Conservation (phyloP, 129 eudicot species). For the Helichrysum umbraculigerum region DNA sequence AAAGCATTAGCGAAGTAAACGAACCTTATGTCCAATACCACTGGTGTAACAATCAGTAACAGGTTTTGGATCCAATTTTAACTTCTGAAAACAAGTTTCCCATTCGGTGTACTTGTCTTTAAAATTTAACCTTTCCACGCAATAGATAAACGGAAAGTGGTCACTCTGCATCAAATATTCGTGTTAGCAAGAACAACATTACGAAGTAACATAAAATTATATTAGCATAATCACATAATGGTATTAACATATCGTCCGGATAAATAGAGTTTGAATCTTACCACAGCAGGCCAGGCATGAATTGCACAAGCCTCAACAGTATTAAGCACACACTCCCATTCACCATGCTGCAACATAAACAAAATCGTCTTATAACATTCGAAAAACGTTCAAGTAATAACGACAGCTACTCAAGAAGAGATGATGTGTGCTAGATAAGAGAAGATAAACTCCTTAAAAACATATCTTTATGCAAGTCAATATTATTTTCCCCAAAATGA, state of each 20-base stretch:
- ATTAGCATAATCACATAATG: not conserved
- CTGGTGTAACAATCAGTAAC: slow-evolving; percentile 54
- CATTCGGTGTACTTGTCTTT: slow-evolving; percentile 57
- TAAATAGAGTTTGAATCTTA: slow-evolving; percentile 27
- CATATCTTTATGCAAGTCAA: slow-evolving; percentile 5
- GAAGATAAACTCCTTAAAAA: slow-evolving; percentile 1
- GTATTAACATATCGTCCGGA: not conserved
- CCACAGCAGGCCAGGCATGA: slow-evolving; percentile 79
- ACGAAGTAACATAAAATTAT: not conserved
- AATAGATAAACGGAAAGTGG: slow-evolving; percentile 71
- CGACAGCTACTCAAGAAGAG: slow-evolving; percentile 3
- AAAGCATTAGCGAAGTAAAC: slow-evolving; percentile 15
- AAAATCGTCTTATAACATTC: not conserved
- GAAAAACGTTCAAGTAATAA: not conserved
- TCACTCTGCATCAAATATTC: slow-evolving; percentile 58
- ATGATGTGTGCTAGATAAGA: not conserved
- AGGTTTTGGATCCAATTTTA: slow-evolving; percentile 67
- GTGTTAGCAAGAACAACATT: slow-evolving; percentile 16
- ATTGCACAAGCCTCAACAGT: slow-evolving; percentile 90
- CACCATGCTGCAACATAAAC: slow-evolving; percentile 78
- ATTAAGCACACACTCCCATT: slow-evolving; percentile 75
- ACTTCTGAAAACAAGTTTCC: slow-evolving; percentile 72
- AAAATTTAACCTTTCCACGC: slow-evolving; percentile 65
- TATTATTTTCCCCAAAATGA: no score
- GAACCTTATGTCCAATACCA: slow-evolving; percentile 70